Percentiles rank a stretch among this genome's conserved stretches.
Conservation (phyloP, 1,284 basidiomycete species). For the Cystobasidiaceae sp. region DNA sequence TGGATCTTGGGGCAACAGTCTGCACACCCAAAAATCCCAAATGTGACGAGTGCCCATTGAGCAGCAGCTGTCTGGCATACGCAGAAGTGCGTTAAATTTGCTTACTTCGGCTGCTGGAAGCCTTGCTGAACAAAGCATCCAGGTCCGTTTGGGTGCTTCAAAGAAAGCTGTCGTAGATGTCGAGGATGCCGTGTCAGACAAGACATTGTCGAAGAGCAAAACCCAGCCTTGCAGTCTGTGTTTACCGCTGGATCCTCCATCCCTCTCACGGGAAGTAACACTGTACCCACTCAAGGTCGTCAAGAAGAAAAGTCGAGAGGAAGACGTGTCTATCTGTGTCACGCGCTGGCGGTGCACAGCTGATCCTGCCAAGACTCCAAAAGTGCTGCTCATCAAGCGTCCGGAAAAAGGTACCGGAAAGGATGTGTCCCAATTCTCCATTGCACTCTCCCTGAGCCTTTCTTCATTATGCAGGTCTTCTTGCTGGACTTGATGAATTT, state of each 20-base stretch:
- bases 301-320: constrained; percentile 76
- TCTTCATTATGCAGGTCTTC: constrained; percentile 72
- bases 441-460: background rate
- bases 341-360: constrained; percentile 63
- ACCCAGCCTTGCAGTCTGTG: constrained; percentile 62
- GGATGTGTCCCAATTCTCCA: too few species aligned
- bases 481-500: constrained; percentile 82
- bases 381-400: constrained; percentile 70
- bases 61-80: constrained; percentile 62
- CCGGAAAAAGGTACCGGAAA: constrained; percentile 81
- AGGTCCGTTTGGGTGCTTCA: constrained; percentile 23
- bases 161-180: constrained; percentile 54
- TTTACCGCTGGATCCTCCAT: constrained; percentile 54
- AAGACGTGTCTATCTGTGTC: constrained; percentile 77
- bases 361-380: constrained; percentile 47
- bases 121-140: too few species aligned
- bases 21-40: constrained; percentile 76
- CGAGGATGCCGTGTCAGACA: constrained; percentile 52
- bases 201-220: constrained; percentile 17
- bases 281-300: constrained; percentile 80
- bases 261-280: constrained; percentile 52
- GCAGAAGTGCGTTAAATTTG: constrained; percentile 45
- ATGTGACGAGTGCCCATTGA: constrained; percentile 68
- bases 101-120: background rate
- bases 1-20: constrained; percentile 71